A percentile compares a stretch with the other conserved stretches of the same genome.
Conservation (phyloP, 305 asterid species). For the Fraxinus velutina region DNA sequence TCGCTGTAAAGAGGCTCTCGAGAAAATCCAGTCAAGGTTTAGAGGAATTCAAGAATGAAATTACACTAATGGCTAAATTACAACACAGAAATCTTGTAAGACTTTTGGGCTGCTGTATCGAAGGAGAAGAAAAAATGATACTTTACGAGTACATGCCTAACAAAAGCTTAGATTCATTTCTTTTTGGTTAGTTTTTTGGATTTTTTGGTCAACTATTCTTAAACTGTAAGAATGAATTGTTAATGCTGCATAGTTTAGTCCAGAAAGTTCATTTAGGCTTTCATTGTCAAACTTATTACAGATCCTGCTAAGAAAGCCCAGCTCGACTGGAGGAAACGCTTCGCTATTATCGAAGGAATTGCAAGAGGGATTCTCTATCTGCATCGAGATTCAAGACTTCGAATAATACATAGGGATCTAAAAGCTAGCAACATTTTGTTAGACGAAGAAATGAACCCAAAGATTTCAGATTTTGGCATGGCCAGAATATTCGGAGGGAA, state of each 20-base stretch:
- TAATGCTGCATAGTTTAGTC: background rate
- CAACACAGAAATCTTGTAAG: conserved; percentile 81
- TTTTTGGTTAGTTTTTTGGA: conserved; percentile 53
- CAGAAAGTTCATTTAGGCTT: background rate
- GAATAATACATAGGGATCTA: conserved; percentile 79
- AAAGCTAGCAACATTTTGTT: conserved; percentile 84
- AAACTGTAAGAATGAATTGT: background rate
- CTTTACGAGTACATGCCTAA: conserved; percentile 87
- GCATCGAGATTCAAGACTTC: conserved; percentile 87
- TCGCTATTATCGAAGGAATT: conserved; percentile 69
- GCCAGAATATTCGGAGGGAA: conserved; percentile 85
- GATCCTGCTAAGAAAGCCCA: conserved; percentile 50
- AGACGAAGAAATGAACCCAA: conserved; percentile 90
- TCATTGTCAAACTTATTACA: conserved; percentile 21
- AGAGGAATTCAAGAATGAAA: conserved; percentile 80
- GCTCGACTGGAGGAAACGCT: conserved; percentile 69
- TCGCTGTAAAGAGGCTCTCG: conserved; percentile 88
- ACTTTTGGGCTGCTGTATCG: conserved; percentile 74
- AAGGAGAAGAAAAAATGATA: conserved; percentile 77
- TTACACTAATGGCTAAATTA: conserved; percentile 65
- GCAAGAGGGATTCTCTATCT: conserved; percentile 89
- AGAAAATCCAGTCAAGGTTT: conserved; percentile 70
- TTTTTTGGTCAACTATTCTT: background rate
- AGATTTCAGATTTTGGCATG: conserved; percentile 94
- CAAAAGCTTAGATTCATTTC: conserved; percentile 70